Evolutionary conservation across 257 asterid species (phyloP).

Genomic region (Solanum medicagineum): DNA sequence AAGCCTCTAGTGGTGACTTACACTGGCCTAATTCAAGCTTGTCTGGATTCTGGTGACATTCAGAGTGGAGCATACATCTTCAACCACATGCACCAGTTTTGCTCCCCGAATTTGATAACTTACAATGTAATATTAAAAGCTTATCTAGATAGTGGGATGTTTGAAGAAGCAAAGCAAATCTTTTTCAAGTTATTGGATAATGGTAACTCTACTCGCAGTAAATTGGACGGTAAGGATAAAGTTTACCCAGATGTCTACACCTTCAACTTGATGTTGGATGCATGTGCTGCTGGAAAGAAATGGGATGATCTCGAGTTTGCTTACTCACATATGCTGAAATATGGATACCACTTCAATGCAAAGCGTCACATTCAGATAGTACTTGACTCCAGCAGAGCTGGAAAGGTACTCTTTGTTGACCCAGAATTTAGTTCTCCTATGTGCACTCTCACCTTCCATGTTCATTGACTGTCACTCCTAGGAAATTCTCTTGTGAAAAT

Average conservation of each 20-base stretch:
- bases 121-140: slow-evolving; percentile 77
- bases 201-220: slow-evolving; percentile 15
- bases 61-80: slow-evolving; percentile 51
- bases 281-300: slow-evolving; percentile 36
- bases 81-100: slow-evolving; percentile 67
- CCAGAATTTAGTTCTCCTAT: not conserved
- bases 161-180: slow-evolving; percentile 55
- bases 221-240: slow-evolving; percentile 31
- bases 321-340: slow-evolving; percentile 55
- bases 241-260: slow-evolving; percentile 71
- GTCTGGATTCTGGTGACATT: slow-evolving; percentile 53
- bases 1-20: slow-evolving; percentile 94
- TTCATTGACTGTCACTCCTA: not conserved
- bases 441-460: not conserved
- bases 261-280: slow-evolving; percentile 81
- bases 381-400: slow-evolving; percentile 57
- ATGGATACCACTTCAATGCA: slow-evolving; percentile 64
- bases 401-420: slow-evolving; percentile 45
- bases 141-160: slow-evolving; percentile 55
- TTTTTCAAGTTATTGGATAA: slow-evolving; percentile 49
- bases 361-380: slow-evolving; percentile 70
- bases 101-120: slow-evolving; percentile 75
- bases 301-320: slow-evolving; percentile 85
- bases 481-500: not conserved
- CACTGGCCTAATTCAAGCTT: slow-evolving; percentile 90